phyloP scores from a whole-genome alignment of 805 yeast species.

The Scheffersomyces coipomensis region DNA sequence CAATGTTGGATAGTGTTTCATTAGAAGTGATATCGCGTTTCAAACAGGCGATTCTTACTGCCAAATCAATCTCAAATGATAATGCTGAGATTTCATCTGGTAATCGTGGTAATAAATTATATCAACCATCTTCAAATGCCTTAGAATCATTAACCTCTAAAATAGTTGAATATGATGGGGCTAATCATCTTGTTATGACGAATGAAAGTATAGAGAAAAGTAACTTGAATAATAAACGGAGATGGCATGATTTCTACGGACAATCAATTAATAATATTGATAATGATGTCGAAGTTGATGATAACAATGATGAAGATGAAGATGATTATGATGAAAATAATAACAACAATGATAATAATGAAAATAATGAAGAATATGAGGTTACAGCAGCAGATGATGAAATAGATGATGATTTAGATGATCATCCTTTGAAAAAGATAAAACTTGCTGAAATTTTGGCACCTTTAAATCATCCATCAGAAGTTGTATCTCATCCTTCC shows the following conservation, averaged over 20 bases:
- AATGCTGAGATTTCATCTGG: constrained; percentile 9
- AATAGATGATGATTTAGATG: constrained; percentile 15
- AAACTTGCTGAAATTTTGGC: constrained; percentile 52
- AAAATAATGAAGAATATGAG: constrained; percentile 17
- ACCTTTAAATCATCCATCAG: constrained; percentile 81
- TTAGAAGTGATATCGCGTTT: constrained; percentile 37
- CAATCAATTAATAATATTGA: constrained; percentile 7
- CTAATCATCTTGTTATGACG: constrained; percentile 32
- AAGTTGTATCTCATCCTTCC: constrained; percentile 69
- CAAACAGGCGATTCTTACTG: constrained; percentile 31
- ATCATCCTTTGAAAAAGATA: constrained; percentile 27
- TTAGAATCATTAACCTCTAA: constrained; percentile 24
- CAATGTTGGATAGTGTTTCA: constrained; percentile 38
- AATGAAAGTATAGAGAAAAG: constrained; percentile 31
- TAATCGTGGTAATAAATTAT: constrained; percentile 30
- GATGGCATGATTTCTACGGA: constrained; percentile 32
- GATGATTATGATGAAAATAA: constrained; percentile 19
- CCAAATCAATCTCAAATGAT: constrained; percentile 2
- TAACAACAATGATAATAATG: constrained; percentile 5
- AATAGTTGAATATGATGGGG: constrained; percentile 39
- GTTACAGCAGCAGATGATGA: constrained; percentile 21
- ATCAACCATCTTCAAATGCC: neutral
- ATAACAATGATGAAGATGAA: constrained; percentile 6
- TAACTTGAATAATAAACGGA: constrained; percentile 29
- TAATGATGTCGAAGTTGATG: constrained; percentile 13